phyloP scores from a whole-genome alignment of 208 protist genomes.

The Wallacemonas sp. region DNA sequence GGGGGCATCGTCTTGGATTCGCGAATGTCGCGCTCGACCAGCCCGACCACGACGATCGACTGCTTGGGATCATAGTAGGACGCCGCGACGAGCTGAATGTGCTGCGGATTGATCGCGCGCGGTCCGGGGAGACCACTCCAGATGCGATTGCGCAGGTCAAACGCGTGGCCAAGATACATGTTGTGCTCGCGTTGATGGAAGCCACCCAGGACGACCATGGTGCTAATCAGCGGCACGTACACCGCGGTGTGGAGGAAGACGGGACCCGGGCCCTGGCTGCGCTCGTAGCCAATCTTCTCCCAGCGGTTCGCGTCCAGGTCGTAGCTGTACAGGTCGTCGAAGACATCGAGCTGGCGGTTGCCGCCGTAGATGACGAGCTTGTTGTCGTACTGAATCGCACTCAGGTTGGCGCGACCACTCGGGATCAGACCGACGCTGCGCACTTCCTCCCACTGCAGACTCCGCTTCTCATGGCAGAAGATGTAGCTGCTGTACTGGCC shows the following conservation, averaged over 20 bases:
- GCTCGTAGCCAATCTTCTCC: conserved; percentile 77
- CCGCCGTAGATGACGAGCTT: conserved; percentile 87
- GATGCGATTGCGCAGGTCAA: conserved; percentile 76
- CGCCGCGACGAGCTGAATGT: conserved; percentile 72
- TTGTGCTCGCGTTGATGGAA: conserved; percentile 87
- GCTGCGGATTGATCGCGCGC: conserved; percentile 54
- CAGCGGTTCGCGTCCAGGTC: conserved; percentile 62
- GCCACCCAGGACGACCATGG: conserved; percentile 83
- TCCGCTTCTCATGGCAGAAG: conserved; percentile 77
- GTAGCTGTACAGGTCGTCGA: conserved; percentile 80
- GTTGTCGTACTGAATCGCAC: conserved; percentile 54
- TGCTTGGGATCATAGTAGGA: conserved; percentile 39
- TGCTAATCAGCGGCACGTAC: conserved; percentile 52
- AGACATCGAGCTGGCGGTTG: conserved; percentile 69
- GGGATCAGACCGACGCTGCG: conserved; percentile 75
- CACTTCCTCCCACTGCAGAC: conserved; percentile 79
- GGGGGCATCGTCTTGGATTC: conserved; percentile 19
- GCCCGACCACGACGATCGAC: conserved; percentile 67
- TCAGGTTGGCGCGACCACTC: conserved; percentile 76
- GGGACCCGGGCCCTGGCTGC: conserved; percentile 64
- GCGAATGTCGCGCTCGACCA: conserved; percentile 32
- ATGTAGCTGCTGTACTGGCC: conserved; percentile 66
- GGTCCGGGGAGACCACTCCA: conserved; percentile 85
- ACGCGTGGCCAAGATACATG: conserved; percentile 76
- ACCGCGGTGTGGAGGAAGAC: conserved; percentile 83